Conservation (phyloP, 768 basidiomycete species). For the Termitomyces sp. region DNA sequence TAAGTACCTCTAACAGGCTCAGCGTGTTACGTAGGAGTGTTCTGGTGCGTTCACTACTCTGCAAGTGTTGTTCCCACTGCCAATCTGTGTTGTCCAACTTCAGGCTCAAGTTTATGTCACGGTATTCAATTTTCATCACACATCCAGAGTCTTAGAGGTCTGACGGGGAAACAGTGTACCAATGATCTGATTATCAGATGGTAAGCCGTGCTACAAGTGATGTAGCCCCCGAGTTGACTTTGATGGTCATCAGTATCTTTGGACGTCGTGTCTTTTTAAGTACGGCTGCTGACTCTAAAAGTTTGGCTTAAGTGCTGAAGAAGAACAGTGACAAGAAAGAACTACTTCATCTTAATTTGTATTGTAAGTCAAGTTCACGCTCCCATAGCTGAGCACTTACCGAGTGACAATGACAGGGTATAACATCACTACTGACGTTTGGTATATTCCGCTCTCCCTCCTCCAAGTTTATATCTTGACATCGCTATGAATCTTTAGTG, state of each 20-base stretch:
- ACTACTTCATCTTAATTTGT: slow-evolving; percentile 12
- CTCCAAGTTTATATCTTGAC: background rate
- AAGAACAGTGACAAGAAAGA: slow-evolving; percentile 18
- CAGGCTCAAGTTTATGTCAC: slow-evolving; percentile 13
- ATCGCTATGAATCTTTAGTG: slow-evolving; percentile 1
- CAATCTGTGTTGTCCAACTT: background rate
- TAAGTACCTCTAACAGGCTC: background rate
- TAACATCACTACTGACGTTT: slow-evolving; percentile 15
- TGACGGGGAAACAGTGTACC: slow-evolving; percentile 8
- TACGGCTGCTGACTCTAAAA: slow-evolving; percentile 10
- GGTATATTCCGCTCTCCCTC: slow-evolving; percentile 7
- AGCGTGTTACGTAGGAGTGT: slow-evolving; percentile 6
- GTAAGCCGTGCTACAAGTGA: slow-evolving; percentile 17
- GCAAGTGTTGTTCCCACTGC: background rate
- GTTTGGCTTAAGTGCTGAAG: background rate
- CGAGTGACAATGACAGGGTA: background rate
- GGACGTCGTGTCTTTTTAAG: slow-evolving; percentile 26
- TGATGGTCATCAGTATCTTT: slow-evolving; percentile 18
- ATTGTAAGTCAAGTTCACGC: slow-evolving; percentile 17
- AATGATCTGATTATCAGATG: slow-evolving; percentile 29
- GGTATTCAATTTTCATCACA: background rate
- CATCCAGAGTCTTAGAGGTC: background rate
- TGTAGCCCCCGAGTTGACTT: background rate
- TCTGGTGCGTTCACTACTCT: slow-evolving; percentile 2
- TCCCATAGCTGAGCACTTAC: background rate